Conservation (phyloP, 139 green algal genomes). For the Tetradesmus obliquus region DNA sequence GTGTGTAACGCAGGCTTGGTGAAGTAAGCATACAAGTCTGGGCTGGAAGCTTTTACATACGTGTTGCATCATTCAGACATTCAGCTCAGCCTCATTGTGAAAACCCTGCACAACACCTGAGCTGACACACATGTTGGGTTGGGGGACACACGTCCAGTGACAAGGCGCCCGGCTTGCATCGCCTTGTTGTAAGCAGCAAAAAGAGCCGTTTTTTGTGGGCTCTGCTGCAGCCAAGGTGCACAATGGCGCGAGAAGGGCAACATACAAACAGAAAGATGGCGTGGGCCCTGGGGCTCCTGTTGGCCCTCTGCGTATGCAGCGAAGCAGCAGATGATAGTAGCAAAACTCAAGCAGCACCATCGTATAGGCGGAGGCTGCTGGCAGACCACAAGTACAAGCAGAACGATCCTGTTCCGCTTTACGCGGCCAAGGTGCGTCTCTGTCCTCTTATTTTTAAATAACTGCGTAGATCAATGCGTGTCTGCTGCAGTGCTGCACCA, state of each 20-base stretch:
- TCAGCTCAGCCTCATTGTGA: neutral
- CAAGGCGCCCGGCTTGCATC: neutral
- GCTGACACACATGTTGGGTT: neutral
- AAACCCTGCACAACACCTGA: neutral
- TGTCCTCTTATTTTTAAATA: neutral
- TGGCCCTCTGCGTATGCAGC: neutral
- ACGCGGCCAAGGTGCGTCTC: slow-evolving; percentile 18
- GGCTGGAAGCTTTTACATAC: no score
- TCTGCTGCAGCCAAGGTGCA: neutral
- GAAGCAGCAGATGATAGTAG: neutral
- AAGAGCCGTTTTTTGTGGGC: neutral
- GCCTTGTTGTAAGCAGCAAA: neutral
- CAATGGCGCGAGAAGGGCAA: neutral
- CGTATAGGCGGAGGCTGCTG: neutral
- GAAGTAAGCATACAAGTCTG: neutral
- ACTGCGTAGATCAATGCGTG: neutral
- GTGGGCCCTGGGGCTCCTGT: slow-evolving; percentile 2
- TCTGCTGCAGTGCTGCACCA: neutral
- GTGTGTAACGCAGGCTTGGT: neutral
- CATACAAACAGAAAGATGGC: neutral
- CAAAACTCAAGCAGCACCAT: neutral
- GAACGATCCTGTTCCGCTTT: slow-evolving; percentile 20
- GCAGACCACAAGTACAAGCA: slow-evolving; percentile 53
- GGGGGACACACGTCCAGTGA: neutral
- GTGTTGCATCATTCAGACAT: no score